Evolutionary conservation across 768 basidiomycete genomes (phyloP).

Genomic region (Zangia roseola): DNA sequence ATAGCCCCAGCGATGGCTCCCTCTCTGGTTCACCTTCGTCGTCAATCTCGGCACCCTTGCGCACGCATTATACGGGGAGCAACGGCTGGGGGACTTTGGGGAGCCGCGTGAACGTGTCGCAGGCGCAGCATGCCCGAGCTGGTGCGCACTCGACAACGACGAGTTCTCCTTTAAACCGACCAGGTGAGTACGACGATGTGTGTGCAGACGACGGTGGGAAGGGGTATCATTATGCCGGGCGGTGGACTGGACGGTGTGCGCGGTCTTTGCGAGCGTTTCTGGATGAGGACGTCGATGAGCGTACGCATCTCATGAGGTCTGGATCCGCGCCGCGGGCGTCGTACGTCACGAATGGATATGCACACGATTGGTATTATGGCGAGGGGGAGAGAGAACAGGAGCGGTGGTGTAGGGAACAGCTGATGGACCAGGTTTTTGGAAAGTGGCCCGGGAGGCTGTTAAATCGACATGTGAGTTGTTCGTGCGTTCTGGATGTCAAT

Average conservation of each 20-base stretch:
- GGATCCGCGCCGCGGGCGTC: constrained; percentile 22
- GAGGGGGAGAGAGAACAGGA: constrained; percentile 36
- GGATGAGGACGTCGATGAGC: constrained; percentile 32
- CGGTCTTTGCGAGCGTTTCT: constrained; percentile 9
- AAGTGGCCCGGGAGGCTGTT: constrained; percentile 65
- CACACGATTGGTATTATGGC: constrained; percentile 13
- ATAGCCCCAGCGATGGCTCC: constrained; percentile 24
- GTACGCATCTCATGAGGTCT: constrained; percentile 37
- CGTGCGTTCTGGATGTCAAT: neutral
- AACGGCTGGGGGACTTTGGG: constrained; percentile 64
- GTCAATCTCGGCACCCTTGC: constrained; percentile 79
- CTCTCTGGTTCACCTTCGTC: constrained; percentile 68
- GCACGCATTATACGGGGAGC: constrained; percentile 50
- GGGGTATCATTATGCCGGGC: too few species aligned
- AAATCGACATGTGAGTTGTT: constrained; percentile 62
- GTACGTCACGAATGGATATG: constrained; percentile 22
- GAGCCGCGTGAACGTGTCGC: constrained; percentile 43
- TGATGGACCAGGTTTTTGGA: constrained; percentile 57
- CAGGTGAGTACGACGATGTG: neutral
- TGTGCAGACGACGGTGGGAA: neutral
- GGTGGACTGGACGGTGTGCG: neutral
- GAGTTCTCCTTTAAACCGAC: neutral
- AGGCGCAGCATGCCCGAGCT: too few species aligned
- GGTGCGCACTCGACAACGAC: too few species aligned
- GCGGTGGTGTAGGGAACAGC: constrained; percentile 40